Evolutionary conservation across 495 filamentous ascomycete genomes (phyloP), one percentile per base, ranked within the genome.

Genomic region (Daldinia childiae): DNA sequence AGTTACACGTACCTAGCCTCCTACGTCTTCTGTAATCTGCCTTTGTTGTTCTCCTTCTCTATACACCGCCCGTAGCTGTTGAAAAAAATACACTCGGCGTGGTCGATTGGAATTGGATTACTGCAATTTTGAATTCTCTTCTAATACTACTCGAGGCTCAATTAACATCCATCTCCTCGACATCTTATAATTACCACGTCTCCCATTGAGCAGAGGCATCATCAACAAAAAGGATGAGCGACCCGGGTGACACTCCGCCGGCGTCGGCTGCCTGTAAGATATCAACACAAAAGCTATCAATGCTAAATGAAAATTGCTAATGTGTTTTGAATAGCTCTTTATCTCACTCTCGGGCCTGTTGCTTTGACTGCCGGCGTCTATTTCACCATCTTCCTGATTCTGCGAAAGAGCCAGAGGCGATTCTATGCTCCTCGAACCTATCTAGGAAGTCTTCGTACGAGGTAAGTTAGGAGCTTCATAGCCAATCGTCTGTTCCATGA

Each of bases 371-470:
- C 92, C 8, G 78, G 72, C 38, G 80, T 88, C 65, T 93, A 94
- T 80, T 62, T 93, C 32, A 36, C 82, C 26, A 72, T 92, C 54
- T 99, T 98, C 85, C 79, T 97, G 57, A 77, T 95, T 62, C 81
- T 99, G 63, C 89, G 95, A 30, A 85, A 82, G 66, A 90, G 83
- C 51, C 84, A 95, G 56, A 87, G 84, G 63, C 88, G 94, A 51
- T 90, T 87, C 79, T 99, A 99, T 83, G 90, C 92, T 56, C 95
- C 95, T 3, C 87, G 95, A 80, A 94, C 93, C 24, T 97, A 95
- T 78, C 80, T 99, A 38, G 91, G 93, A 30, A 90, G 84, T 64
- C 77, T 97, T 70, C 86, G 86, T 41, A 82, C 91, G 48, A 85
- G 85, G 89, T 91, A 80, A 74, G 84, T 64, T 8, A n/a, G 14